Conservation (phyloP, 2,329 filamentous ascomycete genomes). For the Cryphonectria naterciae region DNA sequence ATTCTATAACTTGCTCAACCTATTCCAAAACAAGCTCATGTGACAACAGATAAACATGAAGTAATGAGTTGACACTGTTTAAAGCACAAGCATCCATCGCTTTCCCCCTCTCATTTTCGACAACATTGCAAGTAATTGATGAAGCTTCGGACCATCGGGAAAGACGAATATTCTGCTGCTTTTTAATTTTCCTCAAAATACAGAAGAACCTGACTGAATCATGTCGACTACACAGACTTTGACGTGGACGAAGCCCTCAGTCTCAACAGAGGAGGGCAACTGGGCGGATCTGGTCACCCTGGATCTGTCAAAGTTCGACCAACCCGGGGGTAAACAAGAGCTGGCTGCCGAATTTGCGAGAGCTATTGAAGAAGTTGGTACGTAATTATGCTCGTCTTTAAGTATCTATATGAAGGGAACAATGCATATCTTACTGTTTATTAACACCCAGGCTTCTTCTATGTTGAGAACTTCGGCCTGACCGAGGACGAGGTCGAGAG, state of each 20-base stretch:
- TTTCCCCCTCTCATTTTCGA: neutral
- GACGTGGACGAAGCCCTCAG: conserved; percentile 13
- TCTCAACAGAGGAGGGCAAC: conserved; percentile 9
- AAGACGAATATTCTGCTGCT: neutral
- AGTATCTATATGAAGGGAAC: no score
- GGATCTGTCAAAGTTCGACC: conserved; percentile 25
- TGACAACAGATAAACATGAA: neutral
- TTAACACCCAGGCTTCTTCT: conserved; percentile 49
- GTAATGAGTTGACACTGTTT: neutral
- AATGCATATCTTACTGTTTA: neutral
- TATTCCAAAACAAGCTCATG: conserved; percentile 15
- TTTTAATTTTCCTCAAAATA: neutral
- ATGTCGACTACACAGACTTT: conserved; percentile 18
- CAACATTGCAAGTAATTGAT: neutral
- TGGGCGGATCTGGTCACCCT: conserved; percentile 24
- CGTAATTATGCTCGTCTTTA: neutral
- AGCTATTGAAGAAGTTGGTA: conserved; percentile 21
- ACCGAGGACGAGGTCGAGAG: conserved; percentile 57
- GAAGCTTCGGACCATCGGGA: neutral
- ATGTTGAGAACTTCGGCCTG: conserved; percentile 62
- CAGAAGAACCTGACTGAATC: neutral
- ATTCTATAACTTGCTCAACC: conserved; percentile 16
- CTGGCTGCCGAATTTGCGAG: conserved; percentile 33
- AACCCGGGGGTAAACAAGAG: conserved; percentile 24
- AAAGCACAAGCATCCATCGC: neutral